Evolutionary conservation across 805 yeast species (phyloP).

Genomic region (Candida alai): DNA sequence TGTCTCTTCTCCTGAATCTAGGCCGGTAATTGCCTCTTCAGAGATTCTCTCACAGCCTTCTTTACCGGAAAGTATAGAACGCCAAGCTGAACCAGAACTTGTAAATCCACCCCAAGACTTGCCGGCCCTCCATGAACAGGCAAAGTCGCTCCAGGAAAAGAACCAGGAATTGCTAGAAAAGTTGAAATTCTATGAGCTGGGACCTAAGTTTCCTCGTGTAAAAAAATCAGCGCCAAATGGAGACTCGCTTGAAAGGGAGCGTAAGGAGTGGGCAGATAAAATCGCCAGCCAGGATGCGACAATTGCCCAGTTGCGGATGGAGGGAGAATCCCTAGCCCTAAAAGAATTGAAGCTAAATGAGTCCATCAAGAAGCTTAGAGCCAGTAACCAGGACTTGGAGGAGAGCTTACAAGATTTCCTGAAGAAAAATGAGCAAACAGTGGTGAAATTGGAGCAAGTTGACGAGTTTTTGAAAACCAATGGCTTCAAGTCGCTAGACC

Average conservation of each 20-base stretch:
- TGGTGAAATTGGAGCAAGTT: slow-evolving; percentile 36
- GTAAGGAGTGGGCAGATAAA: slow-evolving; percentile 22
- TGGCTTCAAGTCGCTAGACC: slow-evolving; percentile 26
- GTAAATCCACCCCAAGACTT: too few species aligned
- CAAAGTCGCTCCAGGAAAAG: slow-evolving; percentile 4
- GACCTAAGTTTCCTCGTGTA: neutral
- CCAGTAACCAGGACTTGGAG: slow-evolving; percentile 27
- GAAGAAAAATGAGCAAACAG: slow-evolving; percentile 27
- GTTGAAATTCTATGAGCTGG: slow-evolving; percentile 1
- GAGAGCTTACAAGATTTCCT: slow-evolving; percentile 23
- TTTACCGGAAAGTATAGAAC: too few species aligned
- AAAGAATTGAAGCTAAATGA: slow-evolving; percentile 69
- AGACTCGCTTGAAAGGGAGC: slow-evolving; percentile 9
- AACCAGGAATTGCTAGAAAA: slow-evolving; percentile 4
- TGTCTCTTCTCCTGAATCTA: neutral
- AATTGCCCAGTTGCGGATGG: slow-evolving; percentile 63
- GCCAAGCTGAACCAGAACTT: too few species aligned
- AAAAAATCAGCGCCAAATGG: too few species aligned
- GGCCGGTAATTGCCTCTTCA: too few species aligned
- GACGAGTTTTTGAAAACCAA: slow-evolving; percentile 27
- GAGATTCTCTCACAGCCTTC: too few species aligned
- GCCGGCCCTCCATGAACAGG: too few species aligned
- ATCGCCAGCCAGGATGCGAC: slow-evolving; percentile 52
- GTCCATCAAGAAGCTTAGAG: slow-evolving; percentile 57
- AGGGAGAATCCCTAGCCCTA: slow-evolving; percentile 69